Conservation (phyloP, 805 yeast genomes). For the Saturnispora gosingensis region DNA sequence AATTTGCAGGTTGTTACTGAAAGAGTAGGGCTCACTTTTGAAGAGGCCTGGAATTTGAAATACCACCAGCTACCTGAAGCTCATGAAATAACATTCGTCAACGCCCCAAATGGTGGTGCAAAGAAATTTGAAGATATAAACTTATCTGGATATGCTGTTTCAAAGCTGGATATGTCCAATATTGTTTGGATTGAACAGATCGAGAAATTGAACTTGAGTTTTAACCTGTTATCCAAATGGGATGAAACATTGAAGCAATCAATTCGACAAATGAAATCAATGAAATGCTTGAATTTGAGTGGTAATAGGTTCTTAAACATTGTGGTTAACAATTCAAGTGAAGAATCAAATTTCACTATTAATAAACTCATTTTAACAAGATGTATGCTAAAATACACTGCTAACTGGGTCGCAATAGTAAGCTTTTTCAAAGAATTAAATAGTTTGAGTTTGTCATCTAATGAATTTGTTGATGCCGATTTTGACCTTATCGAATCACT, state of each 20-base stretch:
- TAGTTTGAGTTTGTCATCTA: constrained; percentile 17
- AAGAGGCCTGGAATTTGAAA: constrained; percentile 28
- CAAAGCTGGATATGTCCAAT: constrained; percentile 32
- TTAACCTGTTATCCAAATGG: constrained; percentile 2
- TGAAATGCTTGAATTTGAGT: constrained; percentile 35
- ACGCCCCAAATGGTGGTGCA: not conserved
- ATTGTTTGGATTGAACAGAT: constrained; percentile 26
- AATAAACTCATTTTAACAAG: not conserved
- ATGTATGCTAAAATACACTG: not conserved
- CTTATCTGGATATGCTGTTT: constrained; percentile 1
- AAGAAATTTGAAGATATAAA: constrained; percentile 21
- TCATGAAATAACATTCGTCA: not conserved
- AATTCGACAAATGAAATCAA: constrained; percentile 36
- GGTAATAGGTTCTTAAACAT: constrained; percentile 37
- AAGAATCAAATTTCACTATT: not conserved
- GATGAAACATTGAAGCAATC: not conserved
- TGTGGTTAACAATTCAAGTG: not conserved
- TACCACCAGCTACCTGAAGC: not conserved
- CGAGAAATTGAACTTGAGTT: constrained; percentile 6
- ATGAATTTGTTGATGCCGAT: constrained; percentile 9
- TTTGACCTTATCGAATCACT: not conserved
- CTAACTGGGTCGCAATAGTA: not conserved
- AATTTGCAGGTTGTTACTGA: constrained; percentile 10
- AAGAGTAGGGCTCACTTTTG: constrained; percentile 35
- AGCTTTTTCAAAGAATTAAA: constrained; percentile 39